These are phyloP conservation scores for Apiospora hydei DNA, from an alignment of 2,329 filamentous ascomycete species.

Conservation along the genomic window DNA sequence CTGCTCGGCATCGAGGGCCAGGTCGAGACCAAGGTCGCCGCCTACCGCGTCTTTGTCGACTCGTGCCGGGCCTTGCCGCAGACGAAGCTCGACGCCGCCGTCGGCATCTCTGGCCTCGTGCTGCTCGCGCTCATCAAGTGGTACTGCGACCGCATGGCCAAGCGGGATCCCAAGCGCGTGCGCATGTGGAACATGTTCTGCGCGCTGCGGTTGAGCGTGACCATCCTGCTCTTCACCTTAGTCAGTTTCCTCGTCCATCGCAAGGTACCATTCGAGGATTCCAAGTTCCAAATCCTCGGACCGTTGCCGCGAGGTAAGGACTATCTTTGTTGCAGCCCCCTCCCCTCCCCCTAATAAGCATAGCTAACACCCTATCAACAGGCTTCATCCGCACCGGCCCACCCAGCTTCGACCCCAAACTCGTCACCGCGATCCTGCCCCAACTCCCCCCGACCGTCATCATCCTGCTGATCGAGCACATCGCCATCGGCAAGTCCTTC, in stretches of 20 bases:
- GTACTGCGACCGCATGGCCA: conserved; percentile 69
- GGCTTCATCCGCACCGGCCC: conserved; percentile 82
- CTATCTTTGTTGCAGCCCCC: not conserved
- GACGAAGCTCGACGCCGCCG: conserved; percentile 77
- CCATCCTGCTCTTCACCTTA: conserved; percentile 90
- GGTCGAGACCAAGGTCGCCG: conserved; percentile 78
- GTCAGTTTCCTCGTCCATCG: conserved; percentile 86
- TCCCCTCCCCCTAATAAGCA: not conserved
- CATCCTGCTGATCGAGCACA: conserved; percentile 93
- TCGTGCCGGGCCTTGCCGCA: conserved; percentile 74
- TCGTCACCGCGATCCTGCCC: conserved; percentile 72
- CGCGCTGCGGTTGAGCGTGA: conserved; percentile 87
- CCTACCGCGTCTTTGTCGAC: conserved; percentile 85
- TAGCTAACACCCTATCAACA: conserved; percentile 33
- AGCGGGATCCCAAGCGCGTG: conserved; percentile 71
- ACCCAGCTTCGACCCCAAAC: conserved; percentile 69
- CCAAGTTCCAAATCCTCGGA: conserved; percentile 77
- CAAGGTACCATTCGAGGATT: conserved; percentile 66
- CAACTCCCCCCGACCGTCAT: conserved; percentile 88
- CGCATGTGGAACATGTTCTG: conserved; percentile 90
- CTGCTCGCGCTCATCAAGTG: conserved; percentile 80
- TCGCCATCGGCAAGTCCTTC: conserved; percentile 96
- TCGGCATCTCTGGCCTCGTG: conserved; percentile 81
- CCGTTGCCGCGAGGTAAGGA: conserved; percentile 75
- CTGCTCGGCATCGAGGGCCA: conserved; percentile 77